A percentile compares a stretch with the other conserved stretches of the same genome.
phyloP scores from a whole-genome alignment of 108 stramenopile genomes.

The Parmales sp. region DNA sequence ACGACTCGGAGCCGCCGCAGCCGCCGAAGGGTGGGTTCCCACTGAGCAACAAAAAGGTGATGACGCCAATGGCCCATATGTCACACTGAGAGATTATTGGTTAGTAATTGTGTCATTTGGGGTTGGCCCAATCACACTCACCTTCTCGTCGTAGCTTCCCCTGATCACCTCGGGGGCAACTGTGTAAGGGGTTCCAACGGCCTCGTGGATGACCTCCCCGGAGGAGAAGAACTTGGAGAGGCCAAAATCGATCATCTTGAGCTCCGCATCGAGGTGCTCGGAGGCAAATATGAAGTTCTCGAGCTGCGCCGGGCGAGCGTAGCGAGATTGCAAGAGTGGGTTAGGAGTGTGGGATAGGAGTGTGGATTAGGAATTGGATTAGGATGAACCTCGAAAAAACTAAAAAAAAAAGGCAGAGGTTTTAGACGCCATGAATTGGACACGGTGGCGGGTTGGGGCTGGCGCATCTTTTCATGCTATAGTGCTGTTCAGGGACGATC shows the following conservation, averaged over 20 bases:
- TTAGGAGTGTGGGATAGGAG: no score
- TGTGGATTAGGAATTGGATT: no score
- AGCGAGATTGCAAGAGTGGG: no score
- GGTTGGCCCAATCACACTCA: no score
- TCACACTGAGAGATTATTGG: no score
- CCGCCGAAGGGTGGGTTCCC: conserved; percentile 82
- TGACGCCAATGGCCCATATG: conserved; percentile 78
- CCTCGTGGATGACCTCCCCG: conserved; percentile 55
- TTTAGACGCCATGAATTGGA: no score
- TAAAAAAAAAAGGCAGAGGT: no score
- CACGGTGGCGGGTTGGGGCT: no score
- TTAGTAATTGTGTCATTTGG: no score
- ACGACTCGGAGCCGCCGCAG: conserved; percentile 46
- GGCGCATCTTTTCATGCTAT: no score
- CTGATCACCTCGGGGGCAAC: conserved; percentile 78
- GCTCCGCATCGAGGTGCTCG: conserved; percentile 34
- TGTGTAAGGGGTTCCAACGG: conserved; percentile 77
- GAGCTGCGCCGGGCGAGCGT: conserved; percentile 7
- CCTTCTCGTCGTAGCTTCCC: conserved; percentile 65
- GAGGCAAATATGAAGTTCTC: conserved; percentile 42
- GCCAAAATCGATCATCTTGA: conserved; percentile 82
- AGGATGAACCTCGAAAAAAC: no score
- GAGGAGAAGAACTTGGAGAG: conserved; percentile 64
- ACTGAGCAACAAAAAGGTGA: conserved; percentile 66
- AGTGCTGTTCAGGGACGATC: no score